A percentile compares a stretch with the other conserved stretches of the same genome.
Conservation (phyloP, 1,284 basidiomycete species). For the Ustilago shanxiensis region DNA sequence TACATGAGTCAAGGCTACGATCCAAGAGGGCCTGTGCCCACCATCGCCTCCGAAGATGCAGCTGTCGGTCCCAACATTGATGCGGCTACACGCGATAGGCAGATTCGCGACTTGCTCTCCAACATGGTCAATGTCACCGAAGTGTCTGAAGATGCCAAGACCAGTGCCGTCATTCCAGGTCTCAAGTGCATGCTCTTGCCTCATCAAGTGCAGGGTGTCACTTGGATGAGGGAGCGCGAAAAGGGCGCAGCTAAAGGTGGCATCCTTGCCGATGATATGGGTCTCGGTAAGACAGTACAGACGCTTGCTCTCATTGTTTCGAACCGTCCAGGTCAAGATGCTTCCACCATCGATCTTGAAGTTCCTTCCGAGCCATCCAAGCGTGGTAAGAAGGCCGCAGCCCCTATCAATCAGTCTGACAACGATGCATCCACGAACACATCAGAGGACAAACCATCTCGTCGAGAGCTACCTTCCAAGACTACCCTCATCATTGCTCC, state of each 20-base stretch:
- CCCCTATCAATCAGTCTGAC: neutral
- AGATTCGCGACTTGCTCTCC: slow-evolving; percentile 56
- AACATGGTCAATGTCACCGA: slow-evolving; percentile 59
- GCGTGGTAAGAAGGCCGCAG: slow-evolving; percentile 17
- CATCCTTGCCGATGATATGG: slow-evolving; percentile 93
- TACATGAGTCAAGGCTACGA: slow-evolving; percentile 31
- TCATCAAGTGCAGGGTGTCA: slow-evolving; percentile 85
- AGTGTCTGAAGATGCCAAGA: slow-evolving; percentile 35
- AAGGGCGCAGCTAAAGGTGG: slow-evolving; percentile 80
- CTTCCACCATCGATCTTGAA: slow-evolving; percentile 83
- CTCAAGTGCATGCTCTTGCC: slow-evolving; percentile 80
- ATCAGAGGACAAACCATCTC: slow-evolving; percentile 19
- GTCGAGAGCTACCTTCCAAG: slow-evolving; percentile 37
- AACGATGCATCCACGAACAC: slow-evolving; percentile 12
- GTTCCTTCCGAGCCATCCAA: slow-evolving; percentile 15
- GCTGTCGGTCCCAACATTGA: slow-evolving; percentile 37
- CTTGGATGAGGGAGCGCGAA: slow-evolving; percentile 90
- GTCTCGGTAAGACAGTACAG: slow-evolving; percentile 89
- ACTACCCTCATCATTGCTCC: slow-evolving; percentile 69
- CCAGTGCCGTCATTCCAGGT: slow-evolving; percentile 44
- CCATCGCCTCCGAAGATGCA: slow-evolving; percentile 9
- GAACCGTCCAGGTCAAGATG: slow-evolving; percentile 79
- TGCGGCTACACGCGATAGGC: slow-evolving; percentile 56
- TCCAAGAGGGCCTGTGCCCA: slow-evolving; percentile 8
- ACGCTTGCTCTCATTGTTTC: slow-evolving; percentile 92